These are phyloP conservation scores for Discostella stelligera DNA, from an alignment of 352 stramenopile species.

Conservation along the genomic window DNA sequence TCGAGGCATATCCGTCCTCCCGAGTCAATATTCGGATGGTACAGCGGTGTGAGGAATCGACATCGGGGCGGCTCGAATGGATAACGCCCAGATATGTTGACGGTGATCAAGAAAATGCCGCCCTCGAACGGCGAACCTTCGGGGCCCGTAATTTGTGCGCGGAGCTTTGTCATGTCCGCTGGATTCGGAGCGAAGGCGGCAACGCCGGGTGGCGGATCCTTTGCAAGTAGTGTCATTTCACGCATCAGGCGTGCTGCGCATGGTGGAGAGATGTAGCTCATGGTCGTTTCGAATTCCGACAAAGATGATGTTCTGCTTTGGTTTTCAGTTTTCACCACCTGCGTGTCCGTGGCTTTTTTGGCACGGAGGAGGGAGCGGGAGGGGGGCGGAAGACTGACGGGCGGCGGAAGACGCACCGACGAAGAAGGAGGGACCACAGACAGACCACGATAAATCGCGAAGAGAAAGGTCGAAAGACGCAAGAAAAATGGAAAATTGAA, in stretches of 20 bases:
- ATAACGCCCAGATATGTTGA: conserved; percentile 71
- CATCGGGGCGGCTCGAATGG: conserved; percentile 83
- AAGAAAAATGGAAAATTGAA: too few species aligned
- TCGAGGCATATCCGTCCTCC: conserved; percentile 48
- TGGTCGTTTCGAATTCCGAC: not conserved
- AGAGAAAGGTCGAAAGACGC: too few species aligned
- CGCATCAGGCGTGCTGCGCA: conserved; percentile 38
- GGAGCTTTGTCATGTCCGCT: conserved; percentile 34
- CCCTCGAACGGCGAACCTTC: conserved; percentile 68
- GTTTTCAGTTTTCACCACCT: too few species aligned
- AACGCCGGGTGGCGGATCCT: conserved; percentile 43
- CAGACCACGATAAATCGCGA: too few species aligned
- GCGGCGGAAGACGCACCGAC: too few species aligned
- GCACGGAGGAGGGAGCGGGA: too few species aligned
- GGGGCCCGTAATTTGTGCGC: conserved; percentile 63
- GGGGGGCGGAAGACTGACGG: too few species aligned
- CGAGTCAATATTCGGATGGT: conserved; percentile 83
- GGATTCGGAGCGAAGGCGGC: conserved; percentile 37
- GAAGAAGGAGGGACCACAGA: too few species aligned
- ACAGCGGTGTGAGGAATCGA: conserved; percentile 83
- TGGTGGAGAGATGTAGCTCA: conserved; percentile 25
- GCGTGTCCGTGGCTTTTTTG: too few species aligned
- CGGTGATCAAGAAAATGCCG: conserved; percentile 66
- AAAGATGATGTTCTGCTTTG: too few species aligned
- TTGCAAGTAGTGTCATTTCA: conserved; percentile 35